These are phyloP conservation scores for Phialemoniopsis sp. DNA, from an alignment of 2,329 filamentous ascomycete genomes.

Conservation along the genomic window DNA sequence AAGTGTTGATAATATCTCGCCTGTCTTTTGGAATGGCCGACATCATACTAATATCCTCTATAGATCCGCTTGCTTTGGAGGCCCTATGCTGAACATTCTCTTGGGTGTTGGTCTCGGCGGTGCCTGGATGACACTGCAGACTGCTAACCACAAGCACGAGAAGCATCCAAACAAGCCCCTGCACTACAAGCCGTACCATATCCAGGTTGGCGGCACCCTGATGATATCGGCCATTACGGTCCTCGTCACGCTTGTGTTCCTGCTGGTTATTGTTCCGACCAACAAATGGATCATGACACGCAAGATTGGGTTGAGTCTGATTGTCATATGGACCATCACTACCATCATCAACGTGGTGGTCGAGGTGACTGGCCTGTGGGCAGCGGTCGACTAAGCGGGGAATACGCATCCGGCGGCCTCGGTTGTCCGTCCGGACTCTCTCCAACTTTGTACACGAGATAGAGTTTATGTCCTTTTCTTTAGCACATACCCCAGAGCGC, in stretches of 20 bases:
- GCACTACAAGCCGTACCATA: constrained; percentile 72
- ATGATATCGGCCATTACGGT: constrained; percentile 83
- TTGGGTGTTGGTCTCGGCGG: constrained; percentile 91
- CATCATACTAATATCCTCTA: constrained; percentile 2
- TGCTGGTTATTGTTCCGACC: constrained; percentile 77
- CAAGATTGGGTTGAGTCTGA: constrained; percentile 75
- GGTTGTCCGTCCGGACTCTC: neutral
- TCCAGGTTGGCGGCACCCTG: constrained; percentile 80
- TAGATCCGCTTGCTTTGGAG: constrained; percentile 90
- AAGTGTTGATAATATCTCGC: constrained; percentile 25
- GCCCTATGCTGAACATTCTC: constrained; percentile 95
- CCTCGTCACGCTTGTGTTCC: constrained; percentile 70
- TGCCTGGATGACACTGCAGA: constrained; percentile 76
- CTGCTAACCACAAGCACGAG: constrained; percentile 59
- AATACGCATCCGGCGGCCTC: neutral
- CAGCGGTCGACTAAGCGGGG: constrained; percentile 22
- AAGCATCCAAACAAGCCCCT: constrained; percentile 64
- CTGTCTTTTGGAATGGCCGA: too few relatives aligned
- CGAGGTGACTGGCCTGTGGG: constrained; percentile 61
- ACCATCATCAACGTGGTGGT: constrained; percentile 78
- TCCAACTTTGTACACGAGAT: neutral
- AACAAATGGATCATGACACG: constrained; percentile 84
- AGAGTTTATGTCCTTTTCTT: too few relatives aligned
- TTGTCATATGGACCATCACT: constrained; percentile 75
- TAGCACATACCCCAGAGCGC: too few relatives aligned